A percentile compares a stretch with the other conserved stretches of the same genome.
Conservation (phyloP, 805 yeast genomes). For the Saccharomycopsis babjevae region DNA sequence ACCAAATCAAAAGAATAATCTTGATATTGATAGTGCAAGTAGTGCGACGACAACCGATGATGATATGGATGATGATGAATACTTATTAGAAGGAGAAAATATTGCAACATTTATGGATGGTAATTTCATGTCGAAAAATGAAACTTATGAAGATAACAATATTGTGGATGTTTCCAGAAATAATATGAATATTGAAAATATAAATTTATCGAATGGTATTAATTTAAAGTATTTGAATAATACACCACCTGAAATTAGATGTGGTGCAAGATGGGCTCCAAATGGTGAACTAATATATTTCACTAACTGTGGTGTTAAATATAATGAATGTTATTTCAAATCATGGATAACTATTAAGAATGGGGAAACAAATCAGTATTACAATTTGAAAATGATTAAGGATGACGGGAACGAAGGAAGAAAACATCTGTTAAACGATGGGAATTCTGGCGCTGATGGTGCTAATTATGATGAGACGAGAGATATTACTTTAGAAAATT, state of each 20-base stretch:
- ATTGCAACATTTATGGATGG: not conserved
- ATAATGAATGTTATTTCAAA: not conserved
- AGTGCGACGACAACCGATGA: not conserved
- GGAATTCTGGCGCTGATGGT: not conserved
- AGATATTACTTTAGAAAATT: not conserved
- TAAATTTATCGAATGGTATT: not conserved
- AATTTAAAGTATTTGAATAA: conserved; percentile 1
- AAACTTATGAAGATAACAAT: not conserved
- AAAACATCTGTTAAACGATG: not conserved
- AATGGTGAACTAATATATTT: conserved; percentile 17
- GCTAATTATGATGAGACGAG: not conserved
- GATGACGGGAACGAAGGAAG: not conserved
- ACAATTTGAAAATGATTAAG: not conserved
- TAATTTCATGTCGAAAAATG: not conserved
- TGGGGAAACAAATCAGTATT: not conserved
- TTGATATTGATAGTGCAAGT: conserved; percentile 5
- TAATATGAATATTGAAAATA: not conserved
- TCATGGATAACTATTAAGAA: not conserved
- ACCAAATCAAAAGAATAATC: not conserved
- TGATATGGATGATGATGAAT: conserved; percentile 14
- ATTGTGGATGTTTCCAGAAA: not conserved
- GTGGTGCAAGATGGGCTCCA: conserved; percentile 19
- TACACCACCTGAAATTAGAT: conserved; percentile 10
- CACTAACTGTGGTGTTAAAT: conserved; percentile 16
- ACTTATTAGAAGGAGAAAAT: conserved; percentile 10